These are phyloP conservation scores for Exophiala spinifera DNA, from an alignment of 2,329 filamentous ascomycete genomes.

Conservation along the genomic window DNA sequence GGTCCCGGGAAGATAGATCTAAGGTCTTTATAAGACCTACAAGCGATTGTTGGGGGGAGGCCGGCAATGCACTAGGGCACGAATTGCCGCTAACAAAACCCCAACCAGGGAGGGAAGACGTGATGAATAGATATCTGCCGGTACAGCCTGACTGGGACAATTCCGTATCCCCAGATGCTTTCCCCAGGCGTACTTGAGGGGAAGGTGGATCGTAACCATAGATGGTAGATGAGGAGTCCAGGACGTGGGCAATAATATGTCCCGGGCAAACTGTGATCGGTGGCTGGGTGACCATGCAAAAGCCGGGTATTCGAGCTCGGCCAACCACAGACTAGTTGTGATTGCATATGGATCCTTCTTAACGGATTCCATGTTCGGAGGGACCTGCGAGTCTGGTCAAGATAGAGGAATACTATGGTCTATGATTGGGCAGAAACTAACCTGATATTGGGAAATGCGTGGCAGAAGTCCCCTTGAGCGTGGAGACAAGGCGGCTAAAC, in stretches of 20 bases:
- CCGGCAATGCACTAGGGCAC: conserved; percentile 11
- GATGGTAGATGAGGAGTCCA: not conserved
- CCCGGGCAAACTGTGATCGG: not conserved
- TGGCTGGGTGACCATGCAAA: not conserved
- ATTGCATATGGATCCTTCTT: too few relatives aligned
- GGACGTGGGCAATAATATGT: not conserved
- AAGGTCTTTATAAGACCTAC: not conserved
- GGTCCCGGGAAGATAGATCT: not conserved
- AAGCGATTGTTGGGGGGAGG: conserved; percentile 6
- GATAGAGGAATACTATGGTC: not conserved
- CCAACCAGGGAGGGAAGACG: not conserved
- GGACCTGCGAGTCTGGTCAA: too few relatives aligned
- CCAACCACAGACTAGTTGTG: too few relatives aligned
- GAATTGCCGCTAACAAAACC: conserved; percentile 3
- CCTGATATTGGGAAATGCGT: not conserved
- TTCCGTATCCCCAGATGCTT: conserved; percentile 4
- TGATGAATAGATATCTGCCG: not conserved
- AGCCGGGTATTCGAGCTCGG: too few relatives aligned
- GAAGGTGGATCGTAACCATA: not conserved
- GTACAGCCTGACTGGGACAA: not conserved
- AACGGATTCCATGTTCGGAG: not conserved
- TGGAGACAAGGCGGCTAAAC: conserved; percentile 9
- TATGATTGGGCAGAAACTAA: conserved; percentile 7
- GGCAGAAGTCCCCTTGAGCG: conserved; percentile 5
- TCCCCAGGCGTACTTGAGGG: conserved; percentile 7